Evolutionary conservation across 2,329 filamentous ascomycete genomes (phyloP).

Genomic region (Drechslera avenae): DNA sequence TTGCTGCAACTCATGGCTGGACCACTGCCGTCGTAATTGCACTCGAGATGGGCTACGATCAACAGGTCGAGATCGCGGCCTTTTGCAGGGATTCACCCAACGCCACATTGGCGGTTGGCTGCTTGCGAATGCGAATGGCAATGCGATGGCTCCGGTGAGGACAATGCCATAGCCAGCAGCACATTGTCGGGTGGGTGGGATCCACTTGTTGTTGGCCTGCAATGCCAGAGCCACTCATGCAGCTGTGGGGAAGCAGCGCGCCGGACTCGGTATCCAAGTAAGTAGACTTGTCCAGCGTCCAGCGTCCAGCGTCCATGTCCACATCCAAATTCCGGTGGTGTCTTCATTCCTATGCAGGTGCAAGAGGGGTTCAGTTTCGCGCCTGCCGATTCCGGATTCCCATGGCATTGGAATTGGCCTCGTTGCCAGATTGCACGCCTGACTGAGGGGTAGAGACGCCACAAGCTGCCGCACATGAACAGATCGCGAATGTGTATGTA

Average conservation of each 20-base stretch:
- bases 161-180: conserved; percentile 3
- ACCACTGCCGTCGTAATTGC: conserved; percentile 15
- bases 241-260: background rate
- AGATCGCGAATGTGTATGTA: conserved; percentile 1
- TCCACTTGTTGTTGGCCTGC: too few species aligned
- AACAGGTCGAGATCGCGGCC: conserved; percentile 25
- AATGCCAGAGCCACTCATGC: background rate
- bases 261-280: too few species aligned
- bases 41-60: conserved; percentile 19
- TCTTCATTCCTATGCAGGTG: conserved; percentile 17
- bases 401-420: conserved; percentile 5
- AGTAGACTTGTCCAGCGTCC: too few species aligned
- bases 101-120: conserved; percentile 1
- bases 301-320: background rate
- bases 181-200: background rate
- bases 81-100: conserved; percentile 4
- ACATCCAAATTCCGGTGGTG: conserved; percentile 4
- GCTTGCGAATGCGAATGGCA: conserved; percentile 5
- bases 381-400: conserved; percentile 24
- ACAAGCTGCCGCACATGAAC: background rate
- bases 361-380: conserved; percentile 21
- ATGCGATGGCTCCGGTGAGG: conserved; percentile 4
- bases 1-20: conserved; percentile 36
- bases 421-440: conserved; percentile 11
- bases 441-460: conserved; percentile 11